These are phyloP conservation scores for Mucor irregularis DNA, from an alignment of 371 early-diverging fungal species.

Conservation along the genomic window DNA sequence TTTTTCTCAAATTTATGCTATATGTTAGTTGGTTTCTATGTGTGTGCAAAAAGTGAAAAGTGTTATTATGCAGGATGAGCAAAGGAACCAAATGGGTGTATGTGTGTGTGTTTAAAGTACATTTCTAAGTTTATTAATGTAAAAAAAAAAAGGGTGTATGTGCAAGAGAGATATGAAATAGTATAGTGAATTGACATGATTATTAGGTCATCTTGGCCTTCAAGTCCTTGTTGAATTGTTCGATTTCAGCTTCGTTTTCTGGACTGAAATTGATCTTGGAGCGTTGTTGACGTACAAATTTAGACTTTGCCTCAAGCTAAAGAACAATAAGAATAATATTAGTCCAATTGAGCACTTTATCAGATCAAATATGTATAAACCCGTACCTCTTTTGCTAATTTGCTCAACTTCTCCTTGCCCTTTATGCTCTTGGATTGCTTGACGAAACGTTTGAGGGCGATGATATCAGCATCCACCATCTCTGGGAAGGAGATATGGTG, in stretches of 20 bases:
- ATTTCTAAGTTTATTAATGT: no score
- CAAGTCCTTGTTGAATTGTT: slow-evolving; percentile 42
- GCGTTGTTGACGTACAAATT: slow-evolving; percentile 66
- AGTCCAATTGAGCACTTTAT: not conserved
- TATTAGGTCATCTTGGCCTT: slow-evolving; percentile 24
- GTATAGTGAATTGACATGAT: no score
- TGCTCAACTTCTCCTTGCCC: slow-evolving; percentile 73
- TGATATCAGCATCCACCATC: slow-evolving; percentile 73
- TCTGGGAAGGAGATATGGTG: slow-evolving; percentile 90
- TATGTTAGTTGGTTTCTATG: no score
- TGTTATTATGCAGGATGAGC: no score
- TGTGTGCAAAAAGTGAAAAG: no score
- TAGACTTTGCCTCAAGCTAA: slow-evolving; percentile 67
- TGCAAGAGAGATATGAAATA: no score
- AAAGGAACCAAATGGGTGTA: no score
- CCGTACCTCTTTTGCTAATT: slow-evolving; percentile 73
- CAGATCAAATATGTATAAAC: not conserved
- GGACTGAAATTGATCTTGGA: slow-evolving; percentile 66
- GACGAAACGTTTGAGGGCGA: slow-evolving; percentile 63
- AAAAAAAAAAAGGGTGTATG: no score
- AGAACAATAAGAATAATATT: not conserved
- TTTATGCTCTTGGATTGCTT: slow-evolving; percentile 65
- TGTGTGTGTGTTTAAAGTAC: no score
- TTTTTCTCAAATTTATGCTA: not conserved
- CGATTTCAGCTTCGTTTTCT: slow-evolving; percentile 53